These are phyloP conservation scores for Dalbergia oliveri DNA, from an alignment of 306 rosid species.

Conservation along the genomic window DNA sequence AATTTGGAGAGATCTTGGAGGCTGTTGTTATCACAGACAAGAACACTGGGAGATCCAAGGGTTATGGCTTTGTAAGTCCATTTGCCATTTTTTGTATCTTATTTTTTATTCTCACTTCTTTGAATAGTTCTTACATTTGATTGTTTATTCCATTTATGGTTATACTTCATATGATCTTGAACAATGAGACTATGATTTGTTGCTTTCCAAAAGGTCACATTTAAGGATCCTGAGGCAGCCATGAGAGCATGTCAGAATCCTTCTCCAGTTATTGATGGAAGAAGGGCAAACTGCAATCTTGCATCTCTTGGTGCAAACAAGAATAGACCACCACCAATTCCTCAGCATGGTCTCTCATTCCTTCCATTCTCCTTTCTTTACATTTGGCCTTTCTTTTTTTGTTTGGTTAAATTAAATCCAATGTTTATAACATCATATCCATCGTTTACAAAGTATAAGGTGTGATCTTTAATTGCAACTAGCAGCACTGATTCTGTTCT, in stretches of 20 bases:
- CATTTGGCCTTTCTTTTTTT: background rate
- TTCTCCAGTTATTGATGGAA: conserved; percentile 94
- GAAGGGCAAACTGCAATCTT: conserved; percentile 95
- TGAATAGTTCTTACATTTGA: no score
- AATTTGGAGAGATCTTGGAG: conserved; percentile 94
- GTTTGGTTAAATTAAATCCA: background rate
- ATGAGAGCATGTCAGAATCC: conserved; percentile 94
- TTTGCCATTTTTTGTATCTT: conserved; percentile 13
- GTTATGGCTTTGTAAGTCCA: conserved; percentile 94
- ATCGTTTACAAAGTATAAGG: background rate
- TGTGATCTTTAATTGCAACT: background rate
- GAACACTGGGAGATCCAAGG: conserved; percentile 96
- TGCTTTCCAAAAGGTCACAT: conserved; percentile 71
- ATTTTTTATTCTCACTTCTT: no score
- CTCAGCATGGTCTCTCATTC: conserved; percentile 70
- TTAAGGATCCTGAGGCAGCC: conserved; percentile 94
- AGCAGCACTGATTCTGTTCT: background rate
- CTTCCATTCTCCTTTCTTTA: conserved; percentile 22
- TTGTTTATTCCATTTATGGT: background rate
- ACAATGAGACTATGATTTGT: conserved; percentile 5
- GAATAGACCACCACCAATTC: conserved; percentile 60
- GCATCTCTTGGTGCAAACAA: conserved; percentile 95
- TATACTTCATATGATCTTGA: no score
- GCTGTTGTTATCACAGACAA: conserved; percentile 97
- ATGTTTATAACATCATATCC: background rate